Evolutionary conservation across 495 filamentous ascomycete species (phyloP).

Genomic region (Aspergillus ellipticus): DNA sequence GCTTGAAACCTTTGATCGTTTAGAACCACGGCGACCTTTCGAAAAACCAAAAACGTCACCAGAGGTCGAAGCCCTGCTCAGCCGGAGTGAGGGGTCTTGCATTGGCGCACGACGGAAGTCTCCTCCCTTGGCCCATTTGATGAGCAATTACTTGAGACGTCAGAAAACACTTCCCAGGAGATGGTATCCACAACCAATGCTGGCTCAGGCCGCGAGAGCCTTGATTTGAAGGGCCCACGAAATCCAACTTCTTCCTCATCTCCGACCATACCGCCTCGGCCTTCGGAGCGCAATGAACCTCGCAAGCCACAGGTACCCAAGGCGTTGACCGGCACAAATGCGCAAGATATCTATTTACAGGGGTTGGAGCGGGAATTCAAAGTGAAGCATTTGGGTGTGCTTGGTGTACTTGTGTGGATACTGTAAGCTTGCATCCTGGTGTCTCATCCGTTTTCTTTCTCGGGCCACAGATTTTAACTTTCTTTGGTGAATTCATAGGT

Average conservation of each 20-base stretch:
- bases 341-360: slow-evolving; percentile 21
- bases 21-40: neutral
- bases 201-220: slow-evolving; percentile 3
- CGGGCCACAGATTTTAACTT: neutral
- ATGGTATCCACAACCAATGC: slow-evolving; percentile 12
- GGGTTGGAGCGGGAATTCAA: slow-evolving; percentile 40
- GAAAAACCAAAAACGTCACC: no score
- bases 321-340: slow-evolving; percentile 10
- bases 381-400: slow-evolving; percentile 35
- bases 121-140: neutral
- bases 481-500: slow-evolving; percentile 32
- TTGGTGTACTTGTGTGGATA: slow-evolving; percentile 43
- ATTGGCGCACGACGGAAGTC: neutral
- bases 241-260: neutral
- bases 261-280: neutral
- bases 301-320: slow-evolving; percentile 17
- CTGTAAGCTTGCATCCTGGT: slow-evolving; percentile 28
- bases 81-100: neutral
- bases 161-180: neutral
- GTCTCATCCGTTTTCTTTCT: neutral
- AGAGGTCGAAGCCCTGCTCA: neutral
- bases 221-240: slow-evolving; percentile 1
- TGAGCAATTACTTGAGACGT: slow-evolving; percentile 1
- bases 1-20: neutral
- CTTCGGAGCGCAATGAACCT: slow-evolving; percentile 5